Evolutionary conservation across 345 rosid species (phyloP), one percentile per base, ranked within the genome.

Genomic region (Clausena lansium): DNA sequence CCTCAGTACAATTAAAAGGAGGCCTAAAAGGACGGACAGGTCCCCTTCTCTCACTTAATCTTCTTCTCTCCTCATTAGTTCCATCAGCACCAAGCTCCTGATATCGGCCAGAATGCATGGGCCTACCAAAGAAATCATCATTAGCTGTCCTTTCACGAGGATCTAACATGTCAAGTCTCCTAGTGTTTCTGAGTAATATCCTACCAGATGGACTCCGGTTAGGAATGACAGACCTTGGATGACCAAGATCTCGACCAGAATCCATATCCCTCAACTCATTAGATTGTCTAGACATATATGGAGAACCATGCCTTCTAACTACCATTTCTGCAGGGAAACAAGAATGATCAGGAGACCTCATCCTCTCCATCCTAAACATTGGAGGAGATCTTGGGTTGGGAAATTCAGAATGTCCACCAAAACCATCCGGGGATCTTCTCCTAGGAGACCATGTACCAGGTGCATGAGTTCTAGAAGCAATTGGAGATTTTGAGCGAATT

Each of bases 371-470:
- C 84, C 92, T 82, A 82, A 82, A 90, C 78, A 86, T 79, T 76
- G 92, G 90, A 69, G 97, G 87, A 50, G 97, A 91, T 67, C 91
- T 85, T 73, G 85, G 85, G 82, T 78, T 84, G 77, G 85, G 80
- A 83, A 92, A 85, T 30, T 91, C 94, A 68, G 87, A 75, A 70
- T 83, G 87, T 67, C 91, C 91, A 83, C 79, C 85, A 81, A 89
- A 91, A 3, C 85, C 92, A 75, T 91, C 92, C 11, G 91, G 92
- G 35, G 98, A 83, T 78, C 97, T 88, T 84, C 92, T 88, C 87
- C 93, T 84, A 20, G 87, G 85, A 78, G 97, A 82, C 89, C 97
- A 91, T 61, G 87, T 85, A 88, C 88, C 88, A 65, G 92, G 90
- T 71, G 95, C 87, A 62, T 89, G 86, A 69, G 88, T 81, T 68